Evolutionary conservation across 23 red algal species (phyloP).

Genomic region (Gracilariopsis chorda): DNA sequence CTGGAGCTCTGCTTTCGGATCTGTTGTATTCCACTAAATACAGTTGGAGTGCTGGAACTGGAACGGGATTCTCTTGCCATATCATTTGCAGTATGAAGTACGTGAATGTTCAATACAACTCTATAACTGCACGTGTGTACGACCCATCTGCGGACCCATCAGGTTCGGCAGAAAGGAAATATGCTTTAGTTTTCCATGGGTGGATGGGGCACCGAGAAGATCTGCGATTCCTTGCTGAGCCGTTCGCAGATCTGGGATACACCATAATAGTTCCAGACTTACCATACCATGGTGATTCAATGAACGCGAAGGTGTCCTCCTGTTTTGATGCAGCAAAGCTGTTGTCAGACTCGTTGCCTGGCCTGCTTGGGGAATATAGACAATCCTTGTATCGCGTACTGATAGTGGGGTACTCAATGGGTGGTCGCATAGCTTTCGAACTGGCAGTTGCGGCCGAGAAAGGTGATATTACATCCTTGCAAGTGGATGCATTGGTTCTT

Average conservation of each 20-base stretch:
- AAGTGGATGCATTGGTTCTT: neutral
- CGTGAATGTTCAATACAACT: neutral
- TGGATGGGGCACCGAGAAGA: conserved; percentile 6
- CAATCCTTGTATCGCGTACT: neutral
- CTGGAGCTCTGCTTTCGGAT: too few species aligned
- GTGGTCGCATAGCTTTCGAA: conserved; percentile 60
- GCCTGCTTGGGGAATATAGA: neutral
- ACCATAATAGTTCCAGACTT: conserved; percentile 26
- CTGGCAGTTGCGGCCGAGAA: neutral
- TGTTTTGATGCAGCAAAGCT: neutral
- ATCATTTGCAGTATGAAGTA: too few species aligned
- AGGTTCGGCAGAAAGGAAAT: neutral
- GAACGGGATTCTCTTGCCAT: too few species aligned
- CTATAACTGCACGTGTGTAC: neutral
- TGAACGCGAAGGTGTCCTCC: neutral
- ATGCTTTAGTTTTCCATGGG: conserved; percentile 23
- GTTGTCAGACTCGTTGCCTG: neutral
- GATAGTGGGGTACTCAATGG: conserved; percentile 47
- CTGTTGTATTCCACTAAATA: too few species aligned
- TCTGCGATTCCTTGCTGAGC: neutral
- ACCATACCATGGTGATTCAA: conserved; percentile 38
- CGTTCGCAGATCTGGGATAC: neutral
- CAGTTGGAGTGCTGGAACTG: too few species aligned
- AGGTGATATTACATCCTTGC: neutral
- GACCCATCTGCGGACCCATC: neutral